Evolutionary conservation across 2,329 filamentous ascomycete species (phyloP).

Genomic region (Apiospora malaysiana): DNA sequence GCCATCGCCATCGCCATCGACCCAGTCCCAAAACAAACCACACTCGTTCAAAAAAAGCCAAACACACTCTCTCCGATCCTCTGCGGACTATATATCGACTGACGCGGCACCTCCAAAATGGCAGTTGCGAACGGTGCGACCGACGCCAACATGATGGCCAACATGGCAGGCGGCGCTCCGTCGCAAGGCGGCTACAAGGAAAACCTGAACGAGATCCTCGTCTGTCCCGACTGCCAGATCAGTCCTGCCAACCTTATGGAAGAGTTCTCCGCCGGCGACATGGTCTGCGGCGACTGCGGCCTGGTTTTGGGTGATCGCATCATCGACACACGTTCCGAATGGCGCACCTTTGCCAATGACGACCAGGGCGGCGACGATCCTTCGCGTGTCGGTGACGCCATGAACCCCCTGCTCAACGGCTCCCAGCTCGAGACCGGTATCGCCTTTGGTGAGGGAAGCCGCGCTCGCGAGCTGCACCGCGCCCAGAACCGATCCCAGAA

Average conservation of each 20-base stretch:
- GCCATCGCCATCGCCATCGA: not conserved
- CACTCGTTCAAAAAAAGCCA: conserved; percentile 11
- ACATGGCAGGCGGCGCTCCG: conserved; percentile 36
- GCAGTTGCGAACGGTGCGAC: conserved; percentile 23
- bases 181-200: conserved; percentile 65
- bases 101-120: conserved; percentile 15
- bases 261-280: conserved; percentile 90
- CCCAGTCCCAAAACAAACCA: not conserved
- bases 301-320: conserved; percentile 89
- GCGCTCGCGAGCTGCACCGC: conserved; percentile 69
- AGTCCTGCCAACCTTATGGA: conserved; percentile 91
- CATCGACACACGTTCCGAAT: conserved; percentile 95
- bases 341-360: conserved; percentile 98
- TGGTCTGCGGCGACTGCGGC: conserved; percentile 91
- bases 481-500: conserved; percentile 75
- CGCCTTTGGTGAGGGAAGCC: conserved; percentile 78
- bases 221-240: conserved; percentile 91
- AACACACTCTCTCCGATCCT: conserved; percentile 1
- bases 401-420: conserved; percentile 88
- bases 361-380: conserved; percentile 96
- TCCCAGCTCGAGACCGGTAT: conserved; percentile 89
- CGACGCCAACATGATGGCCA: conserved; percentile 53
- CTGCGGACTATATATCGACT: not conserved
- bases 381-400: conserved; percentile 94
- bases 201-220: conserved; percentile 84